phyloP scores from a whole-genome alignment of 257 asterid genomes.

The Haberlea rhodopensis region DNA sequence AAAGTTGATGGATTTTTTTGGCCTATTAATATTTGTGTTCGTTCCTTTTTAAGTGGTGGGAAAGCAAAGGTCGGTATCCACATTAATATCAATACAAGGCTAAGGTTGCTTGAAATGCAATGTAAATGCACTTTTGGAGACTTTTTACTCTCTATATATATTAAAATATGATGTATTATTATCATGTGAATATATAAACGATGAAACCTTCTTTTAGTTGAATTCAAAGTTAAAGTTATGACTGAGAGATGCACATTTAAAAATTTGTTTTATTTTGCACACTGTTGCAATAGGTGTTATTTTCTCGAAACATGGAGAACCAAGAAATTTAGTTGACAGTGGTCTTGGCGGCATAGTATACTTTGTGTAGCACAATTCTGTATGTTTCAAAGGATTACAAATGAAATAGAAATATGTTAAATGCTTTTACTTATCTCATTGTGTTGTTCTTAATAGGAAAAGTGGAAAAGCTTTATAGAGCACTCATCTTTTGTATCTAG shows the following conservation, averaged over 20 bases:
- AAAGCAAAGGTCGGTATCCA: slow-evolving; percentile 20
- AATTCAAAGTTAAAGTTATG: slow-evolving; percentile 3
- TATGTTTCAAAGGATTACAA: too few relatives aligned
- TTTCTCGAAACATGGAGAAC: neutral
- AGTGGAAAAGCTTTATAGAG: slow-evolving; percentile 13
- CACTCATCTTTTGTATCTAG: slow-evolving; percentile 23
- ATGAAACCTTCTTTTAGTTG: slow-evolving; percentile 10
- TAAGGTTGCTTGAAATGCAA: slow-evolving; percentile 24
- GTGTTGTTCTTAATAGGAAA: slow-evolving; percentile 3
- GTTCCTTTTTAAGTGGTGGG: slow-evolving; percentile 19
- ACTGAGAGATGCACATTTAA: neutral
- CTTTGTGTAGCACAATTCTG: slow-evolving; percentile 17
- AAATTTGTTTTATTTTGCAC: slow-evolving; percentile 10
- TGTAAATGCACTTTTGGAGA: slow-evolving; percentile 17
- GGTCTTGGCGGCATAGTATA: neutral
- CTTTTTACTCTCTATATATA: neutral
- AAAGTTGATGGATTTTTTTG: neutral
- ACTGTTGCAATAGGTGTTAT: neutral
- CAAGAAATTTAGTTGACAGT: neutral
- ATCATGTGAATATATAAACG: slow-evolving; percentile 16
- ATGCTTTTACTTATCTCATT: slow-evolving; percentile 10
- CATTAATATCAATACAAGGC: slow-evolving; percentile 19
- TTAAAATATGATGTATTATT: neutral
- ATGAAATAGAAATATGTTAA: slow-evolving; percentile 1
- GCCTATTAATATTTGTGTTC: neutral